These are phyloP conservation scores for Hyaloperonospora brassicae DNA, from an alignment of 352 stramenopile species.

Conservation along the genomic window DNA sequence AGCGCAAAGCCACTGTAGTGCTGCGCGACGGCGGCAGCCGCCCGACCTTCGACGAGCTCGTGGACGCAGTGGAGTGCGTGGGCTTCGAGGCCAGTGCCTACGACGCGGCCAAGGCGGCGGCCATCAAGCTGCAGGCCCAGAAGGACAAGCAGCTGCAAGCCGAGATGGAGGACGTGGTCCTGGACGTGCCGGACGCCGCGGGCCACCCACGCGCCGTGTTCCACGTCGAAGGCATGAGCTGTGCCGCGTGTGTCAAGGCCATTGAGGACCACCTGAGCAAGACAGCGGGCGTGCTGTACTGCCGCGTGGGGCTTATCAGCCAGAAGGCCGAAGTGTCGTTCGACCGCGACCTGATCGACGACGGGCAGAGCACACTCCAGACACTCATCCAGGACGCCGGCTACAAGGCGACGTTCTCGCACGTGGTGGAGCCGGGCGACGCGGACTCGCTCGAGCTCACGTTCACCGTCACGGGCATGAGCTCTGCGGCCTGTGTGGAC, in stretches of 20 bases:
- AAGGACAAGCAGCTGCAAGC: conserved; percentile 22
- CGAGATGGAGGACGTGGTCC: conserved; percentile 15
- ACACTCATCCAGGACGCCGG: conserved; percentile 68
- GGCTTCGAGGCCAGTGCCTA: conserved; percentile 55
- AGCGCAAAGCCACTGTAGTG: conserved; percentile 54
- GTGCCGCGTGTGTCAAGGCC: conserved; percentile 78
- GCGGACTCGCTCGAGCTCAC: conserved; percentile 77
- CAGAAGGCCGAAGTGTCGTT: conserved; percentile 83
- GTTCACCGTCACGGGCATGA: conserved; percentile 70
- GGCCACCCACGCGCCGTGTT: conserved; percentile 68
- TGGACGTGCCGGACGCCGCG: conserved; percentile 16
- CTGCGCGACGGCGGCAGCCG: conserved; percentile 36
- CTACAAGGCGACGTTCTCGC: conserved; percentile 72
- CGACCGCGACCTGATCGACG: conserved; percentile 54
- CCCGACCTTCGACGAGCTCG: conserved; percentile 44
- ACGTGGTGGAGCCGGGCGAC: conserved; percentile 64
- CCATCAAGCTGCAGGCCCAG: conserved; percentile 42
- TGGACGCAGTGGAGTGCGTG: conserved; percentile 75
- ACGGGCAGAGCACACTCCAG: conserved; percentile 39
- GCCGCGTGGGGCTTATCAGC: conserved; percentile 75
- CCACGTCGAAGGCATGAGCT: conserved; percentile 82
- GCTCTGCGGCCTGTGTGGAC: conserved; percentile 42
- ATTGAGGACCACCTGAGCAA: conserved; percentile 76
- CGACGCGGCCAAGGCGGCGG: conserved; percentile 43
- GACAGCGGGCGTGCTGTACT: conserved; percentile 57